Conservation (phyloP, 768 basidiomycete genomes). For the Tephrocybe sp. region DNA sequence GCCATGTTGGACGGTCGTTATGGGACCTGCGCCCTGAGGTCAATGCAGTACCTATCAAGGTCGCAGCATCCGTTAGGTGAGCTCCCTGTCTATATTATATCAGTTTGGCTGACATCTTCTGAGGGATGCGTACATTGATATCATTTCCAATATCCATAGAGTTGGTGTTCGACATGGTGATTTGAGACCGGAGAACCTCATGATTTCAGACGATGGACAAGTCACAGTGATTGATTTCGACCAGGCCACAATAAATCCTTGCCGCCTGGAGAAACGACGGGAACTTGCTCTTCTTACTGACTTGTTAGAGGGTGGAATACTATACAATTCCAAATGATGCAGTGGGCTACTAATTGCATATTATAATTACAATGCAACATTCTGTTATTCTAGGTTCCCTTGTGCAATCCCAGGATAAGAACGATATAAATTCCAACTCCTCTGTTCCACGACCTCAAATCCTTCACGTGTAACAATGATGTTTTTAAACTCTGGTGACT, state of each 20-base stretch:
- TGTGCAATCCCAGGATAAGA: conserved; percentile 47
- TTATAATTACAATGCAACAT: too few relatives aligned
- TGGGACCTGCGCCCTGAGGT: background rate
- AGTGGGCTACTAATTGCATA: too few relatives aligned
- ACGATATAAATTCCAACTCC: conserved; percentile 43
- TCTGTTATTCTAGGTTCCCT: conserved; percentile 24
- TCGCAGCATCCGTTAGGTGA: conserved; percentile 2
- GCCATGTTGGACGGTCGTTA: conserved; percentile 8
- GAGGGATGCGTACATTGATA: conserved; percentile 7
- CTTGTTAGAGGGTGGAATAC: background rate
- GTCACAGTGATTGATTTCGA: conserved; percentile 15
- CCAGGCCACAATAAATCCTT: conserved; percentile 2
- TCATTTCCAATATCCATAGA: conserved; percentile 6
- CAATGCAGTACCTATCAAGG: background rate
- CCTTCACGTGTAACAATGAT: conserved; percentile 13
- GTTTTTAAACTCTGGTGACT: conserved; percentile 13
- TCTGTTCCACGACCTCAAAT: conserved; percentile 22
- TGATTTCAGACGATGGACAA: conserved; percentile 5
- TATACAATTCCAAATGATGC: background rate
- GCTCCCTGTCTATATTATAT: background rate
- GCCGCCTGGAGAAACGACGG: background rate
- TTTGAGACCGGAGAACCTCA: conserved; percentile 11
- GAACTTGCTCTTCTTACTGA: background rate
- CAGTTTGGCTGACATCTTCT: background rate
- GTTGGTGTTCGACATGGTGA: conserved; percentile 15